Percentiles rank a stretch among this genome's conserved stretches.
phyloP scores from a whole-genome alignment of 768 basidiomycete genomes.

The Termitomyces sp. region DNA sequence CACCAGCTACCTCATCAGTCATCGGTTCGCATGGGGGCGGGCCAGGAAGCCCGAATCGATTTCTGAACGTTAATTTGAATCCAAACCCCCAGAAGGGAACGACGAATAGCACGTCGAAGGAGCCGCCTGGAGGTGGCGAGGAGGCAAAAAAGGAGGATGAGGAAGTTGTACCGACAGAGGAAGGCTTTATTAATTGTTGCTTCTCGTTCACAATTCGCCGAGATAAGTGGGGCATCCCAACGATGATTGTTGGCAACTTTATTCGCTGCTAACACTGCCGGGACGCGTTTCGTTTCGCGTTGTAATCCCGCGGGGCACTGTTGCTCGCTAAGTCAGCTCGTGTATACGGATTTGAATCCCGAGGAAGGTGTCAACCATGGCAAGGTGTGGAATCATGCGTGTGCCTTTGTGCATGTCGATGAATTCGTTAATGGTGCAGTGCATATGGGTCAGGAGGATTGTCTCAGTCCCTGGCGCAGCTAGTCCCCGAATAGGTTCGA shows the following conservation, averaged over 20 bases:
- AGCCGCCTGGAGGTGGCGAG: conserved; percentile 8
- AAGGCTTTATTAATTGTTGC: conserved; percentile 79
- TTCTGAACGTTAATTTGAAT: conserved; percentile 2
- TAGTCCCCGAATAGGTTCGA: too few relatives aligned
- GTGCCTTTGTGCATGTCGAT: too few relatives aligned
- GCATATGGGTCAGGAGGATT: too few relatives aligned
- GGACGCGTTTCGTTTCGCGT: not conserved
- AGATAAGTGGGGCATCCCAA: conserved; percentile 83
- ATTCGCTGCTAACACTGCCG: conserved; percentile 50
- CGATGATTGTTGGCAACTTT: conserved; percentile 88
- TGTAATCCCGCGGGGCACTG: not conserved
- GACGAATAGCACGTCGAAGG: not conserved
- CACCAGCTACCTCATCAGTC: conserved; percentile 23
- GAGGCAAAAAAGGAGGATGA: conserved; percentile 22
- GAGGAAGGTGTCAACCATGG: too few relatives aligned
- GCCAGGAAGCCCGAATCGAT: not conserved
- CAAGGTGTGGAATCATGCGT: too few relatives aligned
- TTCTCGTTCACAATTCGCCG: conserved; percentile 88
- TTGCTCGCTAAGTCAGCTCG: not conserved
- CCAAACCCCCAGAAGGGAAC: conserved; percentile 5
- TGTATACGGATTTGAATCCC: too few relatives aligned
- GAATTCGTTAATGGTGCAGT: too few relatives aligned
- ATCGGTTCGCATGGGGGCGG: conserved; percentile 1
- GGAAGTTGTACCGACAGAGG: conserved; percentile 40
- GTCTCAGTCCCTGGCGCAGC: too few relatives aligned